Evolutionary conservation across 768 basidiomycete species (phyloP), one percentile per base, ranked within the genome.

Genomic region (Dentipellis sp.): DNA sequence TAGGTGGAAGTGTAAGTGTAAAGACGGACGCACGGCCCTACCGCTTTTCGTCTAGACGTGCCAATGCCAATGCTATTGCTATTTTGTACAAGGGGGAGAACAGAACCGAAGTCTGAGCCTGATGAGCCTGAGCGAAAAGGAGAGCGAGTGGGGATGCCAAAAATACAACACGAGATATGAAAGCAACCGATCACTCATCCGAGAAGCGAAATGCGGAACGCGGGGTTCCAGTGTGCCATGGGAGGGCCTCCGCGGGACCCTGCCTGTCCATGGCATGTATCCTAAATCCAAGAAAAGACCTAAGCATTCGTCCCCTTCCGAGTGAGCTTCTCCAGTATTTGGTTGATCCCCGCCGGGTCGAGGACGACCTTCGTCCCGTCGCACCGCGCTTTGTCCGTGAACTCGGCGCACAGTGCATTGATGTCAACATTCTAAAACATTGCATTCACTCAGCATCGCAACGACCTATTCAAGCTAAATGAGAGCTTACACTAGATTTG

Each of bases 341-440:
- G 70, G 52, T 67, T 69, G 56, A 78, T 72, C 38, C 74, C 69
- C 57, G 72, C 68, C 6, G 76, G 75, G 58, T 80, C 87, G 50
- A 92, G 69, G 17, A 91, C 90, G 39, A 91, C 86, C 71, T 88
- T 89, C 23, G 82, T 82, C 38, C 91, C 91, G 58, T 91, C 90
- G 64, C 91, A 93, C 47, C 81, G 77, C 49, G 91, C 91, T 72
- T 93, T 92, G 65, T 69, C 78, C 48, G 88, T 79, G 65, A 93
- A 90, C 68, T 91, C 86, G 7, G 80, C 63, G 65, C 91, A 93
- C 21, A 93, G 73, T 50, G 86, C 78, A 62, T 86, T 88, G 56
- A 92, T 82, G 64, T 92, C 91, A 39, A 81, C 74, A 63, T 88
- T 86, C 84, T 90, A 64, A 7, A 38, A 19, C 39, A 52, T 37